Conservation (phyloP, 2,329 filamentous ascomycete species). For the Colletotrichum sp. region DNA sequence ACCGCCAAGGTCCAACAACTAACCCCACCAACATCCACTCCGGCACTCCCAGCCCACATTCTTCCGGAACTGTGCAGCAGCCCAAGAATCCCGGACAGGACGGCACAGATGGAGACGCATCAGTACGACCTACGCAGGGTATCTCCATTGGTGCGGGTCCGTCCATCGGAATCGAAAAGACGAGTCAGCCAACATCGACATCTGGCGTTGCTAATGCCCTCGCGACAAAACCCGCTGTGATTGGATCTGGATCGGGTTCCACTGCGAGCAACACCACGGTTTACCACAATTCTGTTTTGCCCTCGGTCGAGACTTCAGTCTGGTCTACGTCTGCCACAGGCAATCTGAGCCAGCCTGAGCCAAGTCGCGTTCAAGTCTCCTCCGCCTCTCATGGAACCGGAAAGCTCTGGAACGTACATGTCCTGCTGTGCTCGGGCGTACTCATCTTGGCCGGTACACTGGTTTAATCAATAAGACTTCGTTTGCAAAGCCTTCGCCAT, state of each 20-base stretch:
- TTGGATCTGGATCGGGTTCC: accelerated
- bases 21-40: not conserved
- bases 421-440: accelerated
- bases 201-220: not conserved
- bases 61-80: not conserved
- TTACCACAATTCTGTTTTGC: accelerated
- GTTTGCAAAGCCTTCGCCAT: not conserved
- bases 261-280: accelerated
- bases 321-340: not conserved
- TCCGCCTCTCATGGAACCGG: not conserved
- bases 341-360: not conserved
- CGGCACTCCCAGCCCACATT: not conserved
- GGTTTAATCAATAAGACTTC: not conserved
- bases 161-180: not conserved
- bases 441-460: not conserved
- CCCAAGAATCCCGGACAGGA: not conserved
- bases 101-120: not conserved
- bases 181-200: not conserved
- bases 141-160: not conserved
- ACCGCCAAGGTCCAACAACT: not conserved
- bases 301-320: not conserved
- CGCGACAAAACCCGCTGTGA: not conserved
- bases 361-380: not conserved
- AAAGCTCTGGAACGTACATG: not conserved
- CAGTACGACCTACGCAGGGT: not conserved